Evolutionary conservation across 2,329 filamentous ascomycete genomes (phyloP).

Genomic region (Colletotrichum sp.): DNA sequence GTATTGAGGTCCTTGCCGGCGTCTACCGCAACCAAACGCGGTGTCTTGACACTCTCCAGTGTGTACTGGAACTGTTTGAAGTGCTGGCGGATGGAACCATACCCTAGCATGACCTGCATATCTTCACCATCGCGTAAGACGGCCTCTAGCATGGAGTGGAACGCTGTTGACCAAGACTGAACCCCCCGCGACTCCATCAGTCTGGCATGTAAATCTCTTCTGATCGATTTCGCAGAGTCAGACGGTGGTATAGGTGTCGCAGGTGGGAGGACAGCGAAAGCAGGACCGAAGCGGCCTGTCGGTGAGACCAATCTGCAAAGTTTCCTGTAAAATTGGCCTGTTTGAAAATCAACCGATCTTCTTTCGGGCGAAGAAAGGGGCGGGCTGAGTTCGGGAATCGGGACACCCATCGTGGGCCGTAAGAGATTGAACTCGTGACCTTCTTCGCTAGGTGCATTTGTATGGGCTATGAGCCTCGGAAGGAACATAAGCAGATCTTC

Average conservation of each 20-base stretch:
- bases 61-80: slow-evolving; percentile 52
- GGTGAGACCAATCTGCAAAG: slow-evolving; percentile 50
- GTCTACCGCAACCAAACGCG: slow-evolving; percentile 61
- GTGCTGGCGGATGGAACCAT: slow-evolving; percentile 58
- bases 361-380: slow-evolving; percentile 40
- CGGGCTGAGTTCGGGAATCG: slow-evolving; percentile 39
- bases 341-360: slow-evolving; percentile 47
- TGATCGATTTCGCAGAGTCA: neutral
- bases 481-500: slow-evolving; percentile 24
- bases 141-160: slow-evolving; percentile 60
- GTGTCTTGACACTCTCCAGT: slow-evolving; percentile 56
- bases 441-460: slow-evolving; percentile 29
- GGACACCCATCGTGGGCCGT: slow-evolving; percentile 38
- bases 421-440: slow-evolving; percentile 49
- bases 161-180: slow-evolving; percentile 59
- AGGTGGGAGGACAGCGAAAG: slow-evolving; percentile 36
- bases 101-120: slow-evolving; percentile 61
- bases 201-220: slow-evolving; percentile 8
- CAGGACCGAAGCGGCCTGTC: slow-evolving; percentile 53
- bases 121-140: slow-evolving; percentile 66
- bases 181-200: slow-evolving; percentile 15
- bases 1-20: slow-evolving; percentile 55
- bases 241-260: neutral
- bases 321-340: slow-evolving; percentile 48
- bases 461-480: slow-evolving; percentile 45